phyloP scores from a whole-genome alignment of 768 basidiomycete species.

The Zangia roseola region DNA sequence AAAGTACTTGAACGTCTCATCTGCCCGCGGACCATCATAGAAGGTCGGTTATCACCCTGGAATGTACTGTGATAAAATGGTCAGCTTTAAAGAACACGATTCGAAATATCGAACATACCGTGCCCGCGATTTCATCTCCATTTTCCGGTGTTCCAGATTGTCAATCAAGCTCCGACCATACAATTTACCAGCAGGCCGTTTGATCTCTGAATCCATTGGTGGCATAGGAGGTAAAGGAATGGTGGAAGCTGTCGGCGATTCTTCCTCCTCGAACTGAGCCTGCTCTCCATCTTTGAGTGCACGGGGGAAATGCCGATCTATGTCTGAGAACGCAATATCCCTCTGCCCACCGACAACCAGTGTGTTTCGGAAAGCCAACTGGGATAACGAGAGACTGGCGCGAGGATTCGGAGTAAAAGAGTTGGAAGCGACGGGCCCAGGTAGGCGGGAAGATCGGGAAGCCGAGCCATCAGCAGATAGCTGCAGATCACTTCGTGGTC shows the following conservation, averaged over 20 bases:
- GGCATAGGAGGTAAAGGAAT: conserved; percentile 30
- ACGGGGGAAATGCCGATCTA: conserved; percentile 60
- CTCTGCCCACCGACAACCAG: conserved; percentile 67
- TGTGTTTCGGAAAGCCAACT: conserved; percentile 83
- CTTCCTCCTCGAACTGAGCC: conserved; percentile 47
- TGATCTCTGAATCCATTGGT: conserved; percentile 33
- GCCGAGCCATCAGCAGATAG: conserved; percentile 66
- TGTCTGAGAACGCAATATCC: conserved; percentile 60
- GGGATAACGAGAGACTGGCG: conserved; percentile 68
- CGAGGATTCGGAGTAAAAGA: conserved; percentile 81
- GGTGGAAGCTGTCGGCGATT: conserved; percentile 31
- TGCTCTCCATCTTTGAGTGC: conserved; percentile 81
- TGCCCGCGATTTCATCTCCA: conserved; percentile 77
- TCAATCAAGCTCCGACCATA: conserved; percentile 91
- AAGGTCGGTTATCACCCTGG: conserved; percentile 82
- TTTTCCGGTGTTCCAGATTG: conserved; percentile 80
- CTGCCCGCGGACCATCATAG: conserved; percentile 83
- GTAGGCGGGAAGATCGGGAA: conserved; percentile 55
- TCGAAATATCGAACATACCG: conserved; percentile 50
- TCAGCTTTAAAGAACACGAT: conserved; percentile 6
- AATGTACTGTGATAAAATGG: conserved; percentile 59
- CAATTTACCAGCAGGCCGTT: conserved; percentile 74
- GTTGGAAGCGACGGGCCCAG: conserved; percentile 50
- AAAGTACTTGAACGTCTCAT: conserved; percentile 60
- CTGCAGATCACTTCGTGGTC: conserved; percentile 58